Evolutionary conservation across 148 eudicot species (phyloP), one percentile per base, ranked within the genome.

Genomic region (Rhododendron ferrugineum): DNA sequence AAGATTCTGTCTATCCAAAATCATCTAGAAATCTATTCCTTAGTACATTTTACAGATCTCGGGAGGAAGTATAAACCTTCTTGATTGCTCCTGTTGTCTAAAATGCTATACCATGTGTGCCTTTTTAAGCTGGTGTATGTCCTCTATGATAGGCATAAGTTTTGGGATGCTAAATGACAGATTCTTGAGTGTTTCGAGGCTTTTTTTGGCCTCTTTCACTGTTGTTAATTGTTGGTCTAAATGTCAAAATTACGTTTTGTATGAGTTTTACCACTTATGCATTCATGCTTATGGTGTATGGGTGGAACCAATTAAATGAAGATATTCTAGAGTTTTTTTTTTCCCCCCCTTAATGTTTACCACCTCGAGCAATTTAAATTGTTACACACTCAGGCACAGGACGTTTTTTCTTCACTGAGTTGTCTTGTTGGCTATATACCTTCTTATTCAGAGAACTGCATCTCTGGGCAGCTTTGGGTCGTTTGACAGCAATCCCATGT

Each of bases 401-500:
- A 60, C 9, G 52, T 58, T 82, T 11, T 58, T 86, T 82, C 47
- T 74, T 82, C 23, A 42, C 64, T 77, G 37, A 36, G 36, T 60
- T 9, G 44, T 68, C 40, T 36, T 85, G 15, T 85, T 20, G 52
- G 75, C 84, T 49, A 28, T 49, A 36, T 68, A 49, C 82, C 49
- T 58, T 75, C 86, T 82, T 62, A 68, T 88, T 66, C 93, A 95
- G 98, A 91, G 98, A 88, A 90, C 92, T 86, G 87, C 87, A 28
- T 91, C 94, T 60, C 84, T 90, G n/a, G 93, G 93, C 83, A 93
- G 90, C 84, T 85, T 90, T 84, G 98, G 94, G 86, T 92, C 93
- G 60, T 88, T 88, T 85, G 92, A 91, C 72, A 90, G 92, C 89
- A 87, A 82, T 52, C 88, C 94, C 16, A 70, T 79, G 79, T 90